Conservation (phyloP, 345 rosid genomes). For the Eucalyptus sp. region DNA sequence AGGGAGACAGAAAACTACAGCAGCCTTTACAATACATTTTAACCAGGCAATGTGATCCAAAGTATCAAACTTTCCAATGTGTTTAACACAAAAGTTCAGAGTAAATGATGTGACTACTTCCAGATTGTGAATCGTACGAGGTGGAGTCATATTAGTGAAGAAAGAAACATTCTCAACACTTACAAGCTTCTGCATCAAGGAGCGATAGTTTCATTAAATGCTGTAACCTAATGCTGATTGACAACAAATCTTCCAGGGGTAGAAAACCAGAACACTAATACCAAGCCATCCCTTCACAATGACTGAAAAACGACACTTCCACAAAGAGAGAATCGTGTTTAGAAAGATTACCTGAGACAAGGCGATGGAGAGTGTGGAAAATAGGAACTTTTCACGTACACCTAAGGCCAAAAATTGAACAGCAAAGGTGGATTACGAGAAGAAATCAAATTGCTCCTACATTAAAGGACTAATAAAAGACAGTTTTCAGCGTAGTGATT, state of each 20-base stretch:
- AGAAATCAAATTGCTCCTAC: not conserved
- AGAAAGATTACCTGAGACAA: constrained; percentile 50
- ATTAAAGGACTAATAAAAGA: not conserved
- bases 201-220: not conserved
- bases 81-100: not conserved
- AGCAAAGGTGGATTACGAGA: not conserved
- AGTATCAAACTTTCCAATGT: not conserved
- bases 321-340: not conserved
- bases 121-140: not conserved
- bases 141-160: not conserved
- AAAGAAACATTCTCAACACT: not conserved
- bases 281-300: not conserved
- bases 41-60: not conserved
- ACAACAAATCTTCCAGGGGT: not conserved
- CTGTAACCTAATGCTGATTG: not conserved
- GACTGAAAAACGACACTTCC: not conserved
- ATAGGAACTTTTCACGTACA: constrained; percentile 56
- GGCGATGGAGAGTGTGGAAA: constrained; percentile 83
- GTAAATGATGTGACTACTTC: not conserved
- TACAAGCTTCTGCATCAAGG: not conserved
- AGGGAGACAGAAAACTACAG: not conserved
- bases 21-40: not conserved
- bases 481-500: not conserved
- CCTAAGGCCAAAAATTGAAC: constrained; percentile 24
- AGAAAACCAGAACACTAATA: not conserved